Evolutionary conservation across 371 early-diverging fungal genomes (phyloP).

Genomic region (Mucor plumbeus): DNA sequence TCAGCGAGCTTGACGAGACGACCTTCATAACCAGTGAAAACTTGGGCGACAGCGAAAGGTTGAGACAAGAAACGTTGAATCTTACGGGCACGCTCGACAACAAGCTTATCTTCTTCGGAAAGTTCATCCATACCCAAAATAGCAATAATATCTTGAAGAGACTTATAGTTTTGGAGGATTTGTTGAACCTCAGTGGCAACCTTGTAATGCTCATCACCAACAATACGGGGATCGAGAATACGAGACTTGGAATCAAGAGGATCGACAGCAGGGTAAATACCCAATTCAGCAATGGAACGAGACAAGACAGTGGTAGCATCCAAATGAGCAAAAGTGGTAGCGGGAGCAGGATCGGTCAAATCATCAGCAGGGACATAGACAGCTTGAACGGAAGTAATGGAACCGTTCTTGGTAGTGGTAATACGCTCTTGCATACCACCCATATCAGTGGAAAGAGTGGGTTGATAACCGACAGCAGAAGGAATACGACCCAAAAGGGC

Average conservation of each 20-base stretch:
- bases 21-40: conserved; percentile 97
- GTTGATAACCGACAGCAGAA: conserved; percentile 99
- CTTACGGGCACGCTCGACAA: conserved; percentile 94
- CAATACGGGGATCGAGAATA: conserved; percentile 94
- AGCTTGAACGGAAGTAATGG: conserved; percentile 97
- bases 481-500: conserved; percentile 98
- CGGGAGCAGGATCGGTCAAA: conserved; percentile 99
- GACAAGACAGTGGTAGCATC: conserved; percentile 99
- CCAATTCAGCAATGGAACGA: conserved; percentile 96
- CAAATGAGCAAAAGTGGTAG: conserved; percentile 98
- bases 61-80: conserved; percentile 97
- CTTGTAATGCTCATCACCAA: conserved; percentile 93
- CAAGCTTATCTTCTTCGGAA: conserved; percentile 96
- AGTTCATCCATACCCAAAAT: conserved; percentile 96
- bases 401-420: conserved; percentile 99
- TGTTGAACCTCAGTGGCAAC: conserved; percentile 93
- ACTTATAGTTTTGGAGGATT: conserved; percentile 95
- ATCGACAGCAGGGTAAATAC: conserved; percentile 99
- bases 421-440: conserved; percentile 99
- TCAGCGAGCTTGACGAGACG: conserved; percentile 90
- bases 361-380: conserved; percentile 99
- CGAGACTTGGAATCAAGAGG: conserved; percentile 97
- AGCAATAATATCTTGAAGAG: conserved; percentile 96
- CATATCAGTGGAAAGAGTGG: conserved; percentile 95
- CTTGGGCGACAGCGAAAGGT: conserved; percentile 95